A percentile compares a stretch with the other conserved stretches of the same genome.
Conservation (phyloP, 495 filamentous ascomycete genomes). For the Darksidea phi region DNA sequence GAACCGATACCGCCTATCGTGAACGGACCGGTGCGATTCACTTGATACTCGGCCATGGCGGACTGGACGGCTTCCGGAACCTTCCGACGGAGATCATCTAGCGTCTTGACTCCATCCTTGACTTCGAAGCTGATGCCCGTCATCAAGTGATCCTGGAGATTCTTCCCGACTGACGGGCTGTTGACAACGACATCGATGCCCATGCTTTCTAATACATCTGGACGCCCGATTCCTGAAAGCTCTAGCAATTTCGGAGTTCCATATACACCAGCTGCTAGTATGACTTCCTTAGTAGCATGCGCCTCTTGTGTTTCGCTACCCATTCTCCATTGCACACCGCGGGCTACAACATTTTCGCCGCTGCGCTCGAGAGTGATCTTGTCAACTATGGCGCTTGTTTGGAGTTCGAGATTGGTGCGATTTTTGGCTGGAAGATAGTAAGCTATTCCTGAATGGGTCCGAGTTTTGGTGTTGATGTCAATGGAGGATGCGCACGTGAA, state of each 20-base stretch:
- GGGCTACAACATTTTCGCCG: too few relatives aligned
- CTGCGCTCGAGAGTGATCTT: too few relatives aligned
- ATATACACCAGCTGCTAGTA: constrained; percentile 4
- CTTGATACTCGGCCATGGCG: not conserved
- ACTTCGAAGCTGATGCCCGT: constrained; percentile 13
- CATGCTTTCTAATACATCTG: not conserved
- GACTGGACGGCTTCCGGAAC: constrained; percentile 3
- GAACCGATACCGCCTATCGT: constrained; percentile 7
- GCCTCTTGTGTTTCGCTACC: too few relatives aligned
- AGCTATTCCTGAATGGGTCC: too few relatives aligned
- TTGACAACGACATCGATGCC: too few relatives aligned
- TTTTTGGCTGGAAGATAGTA: too few relatives aligned
- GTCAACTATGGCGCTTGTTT: too few relatives aligned
- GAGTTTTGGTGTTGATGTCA: too few relatives aligned
- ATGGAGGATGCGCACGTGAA: too few relatives aligned
- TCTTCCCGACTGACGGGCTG: not conserved
- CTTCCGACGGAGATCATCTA: constrained; percentile 3
- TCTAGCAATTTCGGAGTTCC: constrained; percentile 12
- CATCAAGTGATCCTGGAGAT: constrained; percentile 10
- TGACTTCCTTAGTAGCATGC: constrained; percentile 5
- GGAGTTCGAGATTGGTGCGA: too few relatives aligned
- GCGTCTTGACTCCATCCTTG: not conserved
- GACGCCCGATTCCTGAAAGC: constrained; percentile 5
- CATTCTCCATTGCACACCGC: too few relatives aligned
- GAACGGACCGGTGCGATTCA: not conserved